Base-by-base conservation (phyloP, 2,329 filamentous ascomycete genomes). In the Parastagonospora avenae region DNA sequence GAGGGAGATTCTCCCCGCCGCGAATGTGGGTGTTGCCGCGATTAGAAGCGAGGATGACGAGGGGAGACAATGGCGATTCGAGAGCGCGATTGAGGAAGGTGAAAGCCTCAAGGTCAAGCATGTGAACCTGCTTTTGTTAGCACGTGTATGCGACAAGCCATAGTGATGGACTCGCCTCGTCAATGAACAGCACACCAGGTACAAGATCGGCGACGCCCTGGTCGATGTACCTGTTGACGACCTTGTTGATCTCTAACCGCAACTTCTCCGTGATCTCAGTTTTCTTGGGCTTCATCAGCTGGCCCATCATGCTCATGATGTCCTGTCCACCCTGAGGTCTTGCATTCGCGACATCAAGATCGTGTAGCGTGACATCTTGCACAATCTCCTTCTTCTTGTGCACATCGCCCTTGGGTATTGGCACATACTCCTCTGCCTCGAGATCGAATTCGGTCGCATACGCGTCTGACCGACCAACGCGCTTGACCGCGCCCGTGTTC, bases 351-450 rank as follows among this genome's bases (percentile, higher is more conserved):
- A 97, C 89, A 70, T 99, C 94, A 49, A 99, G 81, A 71, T 99
- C 94, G 75, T 99, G 94, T 59, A 99, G 83, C 39, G 94, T 97
- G 57, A 99, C 94, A 69, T 99, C 94, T 75, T 99, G 94, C 31
- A 99, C 94, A 64, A 99, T 96, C 78, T 99, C 94, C 82, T 99
- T 99, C 86, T 97, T 97, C 85, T 99, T 99, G 81, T 97, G 94
- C 46, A 99, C 94, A 70, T 99, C 94, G 51, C 94, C 94, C 80
- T 99, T 99, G 50, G 94, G 94, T 58, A 99, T 95, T 5, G 94
- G 94, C 60, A 99, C 94, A 74, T 99, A 99, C 77, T 99, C 94
- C 77, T 99, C 94, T 2, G 94, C 94, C 79, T 99, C 94, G 42
- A 99, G 85, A 73, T 99, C 94, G 73, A 99, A 99, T 74, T 99